Evolutionary conservation across 169 alveolate genomes (phyloP), one percentile per base, ranked within the genome.

Genomic region (Eimeria maxima): DNA sequence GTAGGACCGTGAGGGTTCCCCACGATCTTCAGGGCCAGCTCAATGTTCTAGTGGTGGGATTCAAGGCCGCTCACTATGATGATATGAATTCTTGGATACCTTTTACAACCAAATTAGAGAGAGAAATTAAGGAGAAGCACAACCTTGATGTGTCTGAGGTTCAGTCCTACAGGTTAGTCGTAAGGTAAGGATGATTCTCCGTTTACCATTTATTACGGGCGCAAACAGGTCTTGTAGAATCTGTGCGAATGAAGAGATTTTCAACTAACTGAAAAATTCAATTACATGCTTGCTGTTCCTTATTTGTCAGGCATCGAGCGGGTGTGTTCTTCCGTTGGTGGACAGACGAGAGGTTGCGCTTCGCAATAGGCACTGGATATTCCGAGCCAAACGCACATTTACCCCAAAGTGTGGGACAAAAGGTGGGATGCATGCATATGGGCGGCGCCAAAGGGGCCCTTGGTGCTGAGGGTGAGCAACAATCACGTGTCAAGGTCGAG

Each of bases 31-130:
- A 93, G 93, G 96, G 96, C 57, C 88, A 93, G 42, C 90, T 81
- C 73, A 93, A 47, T 20, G 55, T 93, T 18, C 93, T 93, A 18
- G 86, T 93, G 55, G 90, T 93, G 90, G 96, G 96, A 0, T 93
- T 93, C 96, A 93, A 78, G 86, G 67, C 92, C 13, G 69, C 92
- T 38, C 96, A 93, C 96, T 80, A 74, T 42, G 63, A 33, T 47
- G 93, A 45, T 33, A 93, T 93, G 91, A 47, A 63, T 27, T 93
- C 96, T 33, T 93, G 96, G 96, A 71, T 78, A 8, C 81, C 96
- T 38, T 93, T 93, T 80, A 78, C 84, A 81, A 33, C n/a, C 84
- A 80, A 8, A 13, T 27, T 93, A 29, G 18, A 53, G 80, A 80
- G 47, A 33, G 90, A 83, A 60, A 27, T 80, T 33, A 27, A 29